Evolutionary conservation across 2,329 filamentous ascomycete species (phyloP).

Genomic region (Claviceps sp.): DNA sequence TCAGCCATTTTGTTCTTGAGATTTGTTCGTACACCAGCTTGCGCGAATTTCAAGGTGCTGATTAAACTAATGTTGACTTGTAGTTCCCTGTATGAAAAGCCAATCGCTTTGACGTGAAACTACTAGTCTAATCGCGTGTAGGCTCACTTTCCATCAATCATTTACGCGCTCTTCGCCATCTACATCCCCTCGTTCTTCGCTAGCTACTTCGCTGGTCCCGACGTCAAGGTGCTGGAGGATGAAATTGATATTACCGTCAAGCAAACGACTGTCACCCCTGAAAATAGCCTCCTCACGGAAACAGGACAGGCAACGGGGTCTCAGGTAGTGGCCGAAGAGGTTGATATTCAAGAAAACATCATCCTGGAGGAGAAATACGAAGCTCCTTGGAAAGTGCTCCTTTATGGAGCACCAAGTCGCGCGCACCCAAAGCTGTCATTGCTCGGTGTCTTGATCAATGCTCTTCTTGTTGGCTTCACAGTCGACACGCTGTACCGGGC

Average conservation of each 20-base stretch:
- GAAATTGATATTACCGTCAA: constrained; percentile 43
- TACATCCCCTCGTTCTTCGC: constrained; percentile 52
- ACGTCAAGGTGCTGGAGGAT: constrained; percentile 46
- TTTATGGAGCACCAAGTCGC: constrained; percentile 64
- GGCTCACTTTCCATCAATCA: constrained; percentile 34
- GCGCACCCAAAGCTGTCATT: constrained; percentile 52
- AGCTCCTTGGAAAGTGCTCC: constrained; percentile 48
- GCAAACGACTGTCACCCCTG: constrained; percentile 25
- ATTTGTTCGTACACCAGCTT: constrained; percentile 16
- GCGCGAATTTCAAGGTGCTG: background rate
- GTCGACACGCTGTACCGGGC: constrained; percentile 69
- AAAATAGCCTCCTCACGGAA: constrained; percentile 17
- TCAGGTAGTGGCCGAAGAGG: constrained; percentile 31
- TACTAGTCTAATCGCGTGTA: constrained; percentile 9
- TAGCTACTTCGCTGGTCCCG: constrained; percentile 41
- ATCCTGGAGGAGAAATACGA: constrained; percentile 43
- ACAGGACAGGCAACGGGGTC: constrained; percentile 19
- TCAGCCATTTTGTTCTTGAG: constrained; percentile 23
- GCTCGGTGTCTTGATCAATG: constrained; percentile 59
- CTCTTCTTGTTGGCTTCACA: constrained; percentile 51
- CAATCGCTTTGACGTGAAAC: background rate
- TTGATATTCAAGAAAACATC: constrained; percentile 52
- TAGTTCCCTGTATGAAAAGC: constrained; percentile 23
- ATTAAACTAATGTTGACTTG: constrained; percentile 6
- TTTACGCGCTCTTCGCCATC: constrained; percentile 50